Conservation (phyloP, 2,329 filamentous ascomycete genomes). For the Diaporthe nobilis region DNA sequence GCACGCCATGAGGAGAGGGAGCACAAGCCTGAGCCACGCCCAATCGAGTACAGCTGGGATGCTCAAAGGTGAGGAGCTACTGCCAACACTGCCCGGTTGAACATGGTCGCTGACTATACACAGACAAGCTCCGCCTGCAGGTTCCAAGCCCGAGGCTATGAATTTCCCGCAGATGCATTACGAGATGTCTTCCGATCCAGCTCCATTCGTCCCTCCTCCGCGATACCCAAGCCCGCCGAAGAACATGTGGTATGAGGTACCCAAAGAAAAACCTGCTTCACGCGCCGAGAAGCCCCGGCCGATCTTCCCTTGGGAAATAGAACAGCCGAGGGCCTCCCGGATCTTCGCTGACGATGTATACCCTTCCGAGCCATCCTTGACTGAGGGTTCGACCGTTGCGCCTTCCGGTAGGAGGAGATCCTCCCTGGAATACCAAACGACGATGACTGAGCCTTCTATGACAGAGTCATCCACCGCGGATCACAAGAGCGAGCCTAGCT, state of each 20-base stretch:
- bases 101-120: conserved; percentile 42
- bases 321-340: conserved; percentile 73
- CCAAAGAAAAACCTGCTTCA: conserved; percentile 71
- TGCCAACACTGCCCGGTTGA: not conserved
- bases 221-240: conserved; percentile 87
- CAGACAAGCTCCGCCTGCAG: conserved; percentile 73
- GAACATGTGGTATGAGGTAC: conserved; percentile 91
- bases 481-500: conserved; percentile 59
- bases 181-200: conserved; percentile 82
- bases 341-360: conserved; percentile 72
- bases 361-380: conserved; percentile 44
- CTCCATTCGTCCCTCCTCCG: conserved; percentile 82
- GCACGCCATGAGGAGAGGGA: conserved; percentile 53
- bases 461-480: conserved; percentile 55
- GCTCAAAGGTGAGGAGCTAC: conserved; percentile 63
- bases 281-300: conserved; percentile 70
- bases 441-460: conserved; percentile 52
- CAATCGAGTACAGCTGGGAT: conserved; percentile 61
- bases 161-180: conserved; percentile 87
- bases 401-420: conserved; percentile 47
- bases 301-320: conserved; percentile 92
- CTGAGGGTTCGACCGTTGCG: conserved; percentile 48
- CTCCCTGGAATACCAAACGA: conserved; percentile 37
- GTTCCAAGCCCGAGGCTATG: conserved; percentile 86
- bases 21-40: conserved; percentile 53